Conservation (phyloP, 805 yeast species). For the Candida andamanensis region DNA sequence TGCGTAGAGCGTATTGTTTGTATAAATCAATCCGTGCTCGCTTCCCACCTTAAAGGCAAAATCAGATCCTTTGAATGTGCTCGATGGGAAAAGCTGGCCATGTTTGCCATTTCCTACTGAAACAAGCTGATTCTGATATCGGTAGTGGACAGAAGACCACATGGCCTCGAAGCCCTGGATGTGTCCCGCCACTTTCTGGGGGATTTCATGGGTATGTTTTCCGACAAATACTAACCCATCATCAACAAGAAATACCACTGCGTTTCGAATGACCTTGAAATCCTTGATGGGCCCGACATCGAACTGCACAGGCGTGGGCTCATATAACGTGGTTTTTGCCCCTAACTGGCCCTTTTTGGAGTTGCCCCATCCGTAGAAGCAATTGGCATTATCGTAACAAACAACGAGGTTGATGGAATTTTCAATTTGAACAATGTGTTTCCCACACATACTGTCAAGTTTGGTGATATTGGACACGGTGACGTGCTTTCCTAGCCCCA, state of each 20-base stretch:
- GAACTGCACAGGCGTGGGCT: slow-evolving; percentile 3
- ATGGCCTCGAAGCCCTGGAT: slow-evolving; percentile 37
- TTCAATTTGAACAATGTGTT: slow-evolving; percentile 9
- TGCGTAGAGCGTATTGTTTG: slow-evolving; percentile 41
- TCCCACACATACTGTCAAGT: slow-evolving; percentile 7
- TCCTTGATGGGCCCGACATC: slow-evolving; percentile 1
- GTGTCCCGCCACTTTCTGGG: too few relatives aligned
- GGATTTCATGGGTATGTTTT: slow-evolving; percentile 6
- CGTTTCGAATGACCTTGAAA: too few relatives aligned
- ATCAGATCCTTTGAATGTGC: too few relatives aligned
- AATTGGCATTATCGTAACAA: slow-evolving; percentile 33
- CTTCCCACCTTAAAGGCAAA: slow-evolving; percentile 79
- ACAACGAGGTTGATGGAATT: slow-evolving; percentile 47
- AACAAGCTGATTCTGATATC: slow-evolving; percentile 13
- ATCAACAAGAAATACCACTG: slow-evolving; percentile 2
- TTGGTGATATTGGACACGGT: slow-evolving; percentile 8
- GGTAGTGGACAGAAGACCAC: slow-evolving; percentile 77
- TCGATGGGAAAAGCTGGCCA: slow-evolving; percentile 54
- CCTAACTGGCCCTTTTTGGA: slow-evolving; percentile 55
- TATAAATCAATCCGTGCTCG: slow-evolving; percentile 69
- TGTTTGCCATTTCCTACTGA: slow-evolving; percentile 76
- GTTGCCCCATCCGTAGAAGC: slow-evolving; percentile 63
- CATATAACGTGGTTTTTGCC: slow-evolving; percentile 9
- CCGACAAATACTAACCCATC: slow-evolving; percentile 16
- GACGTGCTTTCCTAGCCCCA: slow-evolving; percentile 44